These are phyloP conservation scores for Backusella circina DNA, from an alignment of 192 early-diverging fungal species.

Conservation along the genomic window DNA sequence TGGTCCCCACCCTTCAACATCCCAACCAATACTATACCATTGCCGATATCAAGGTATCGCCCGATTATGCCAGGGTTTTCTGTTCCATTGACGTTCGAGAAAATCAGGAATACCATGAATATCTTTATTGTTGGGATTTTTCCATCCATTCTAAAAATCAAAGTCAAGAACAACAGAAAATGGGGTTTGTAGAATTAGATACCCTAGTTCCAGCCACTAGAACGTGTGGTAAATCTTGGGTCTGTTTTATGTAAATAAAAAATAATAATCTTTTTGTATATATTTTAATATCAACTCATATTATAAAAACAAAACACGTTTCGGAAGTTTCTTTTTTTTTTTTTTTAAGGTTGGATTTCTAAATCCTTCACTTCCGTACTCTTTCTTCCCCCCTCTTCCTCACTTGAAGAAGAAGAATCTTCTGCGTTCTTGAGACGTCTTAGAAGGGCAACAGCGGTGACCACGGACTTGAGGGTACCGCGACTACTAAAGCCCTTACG, in stretches of 20 bases:
- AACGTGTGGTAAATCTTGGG: conserved; percentile 12
- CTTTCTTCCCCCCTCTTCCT: conserved; percentile 4
- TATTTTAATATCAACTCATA: background rate
- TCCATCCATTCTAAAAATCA: background rate
- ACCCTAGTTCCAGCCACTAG: background rate
- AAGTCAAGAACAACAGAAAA: background rate
- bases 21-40: conserved; percentile 6
- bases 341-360: background rate
- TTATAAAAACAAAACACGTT: too few relatives aligned
- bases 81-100: conserved; percentile 16
- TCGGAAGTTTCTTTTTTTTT: too few relatives aligned
- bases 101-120: background rate
- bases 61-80: conserved; percentile 17
- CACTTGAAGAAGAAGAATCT: background rate
- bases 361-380: conserved; percentile 7
- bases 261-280: background rate
- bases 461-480: conserved; percentile 15
- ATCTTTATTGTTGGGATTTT: conserved; percentile 25
- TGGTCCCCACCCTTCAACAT: conserved; percentile 23
- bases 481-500: conserved; percentile 63
- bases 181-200: background rate
- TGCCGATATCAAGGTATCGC: conserved; percentile 20
- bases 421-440: background rate
- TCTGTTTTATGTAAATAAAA: conserved; percentile 16
- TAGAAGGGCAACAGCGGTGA: conserved; percentile 20